Conservation (phyloP, 768 basidiomycete genomes). For the Cystofilobasidium ferigula region DNA sequence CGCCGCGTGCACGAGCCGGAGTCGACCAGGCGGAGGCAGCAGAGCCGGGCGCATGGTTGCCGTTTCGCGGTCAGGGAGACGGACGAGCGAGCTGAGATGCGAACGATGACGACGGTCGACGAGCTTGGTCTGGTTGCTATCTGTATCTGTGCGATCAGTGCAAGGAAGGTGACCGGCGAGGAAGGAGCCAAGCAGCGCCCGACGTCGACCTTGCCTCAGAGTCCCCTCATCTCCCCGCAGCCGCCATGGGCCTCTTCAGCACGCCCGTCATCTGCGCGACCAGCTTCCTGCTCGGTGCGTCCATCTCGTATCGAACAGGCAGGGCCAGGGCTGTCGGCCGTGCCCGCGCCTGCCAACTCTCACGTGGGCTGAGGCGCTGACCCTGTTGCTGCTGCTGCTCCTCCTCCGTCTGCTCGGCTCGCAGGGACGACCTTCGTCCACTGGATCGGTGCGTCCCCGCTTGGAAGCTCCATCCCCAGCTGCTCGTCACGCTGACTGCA, state of each 20-base stretch:
- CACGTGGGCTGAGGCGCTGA: neutral
- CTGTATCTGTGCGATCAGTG: no score
- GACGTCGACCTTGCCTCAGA: neutral
- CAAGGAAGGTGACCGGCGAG: no score
- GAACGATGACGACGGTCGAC: no score
- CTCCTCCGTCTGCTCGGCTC: neutral
- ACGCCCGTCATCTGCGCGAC: conserved; percentile 11
- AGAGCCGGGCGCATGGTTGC: no score
- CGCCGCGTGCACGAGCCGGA: no score
- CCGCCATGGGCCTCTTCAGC: conserved; percentile 10
- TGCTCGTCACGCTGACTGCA: conserved; percentile 37
- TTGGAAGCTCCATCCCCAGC: conserved; percentile 61
- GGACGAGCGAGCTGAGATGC: no score
- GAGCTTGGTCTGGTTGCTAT: no score
- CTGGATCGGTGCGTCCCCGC: conserved; percentile 71
- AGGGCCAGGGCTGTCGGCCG: no score
- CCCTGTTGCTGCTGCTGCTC: neutral
- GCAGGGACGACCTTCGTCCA: conserved; percentile 44
- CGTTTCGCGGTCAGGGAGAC: no score
- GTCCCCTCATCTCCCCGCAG: neutral
- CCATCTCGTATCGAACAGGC: conserved; percentile 65
- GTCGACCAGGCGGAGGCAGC: no score
- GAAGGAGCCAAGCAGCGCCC: no score
- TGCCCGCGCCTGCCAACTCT: no score
- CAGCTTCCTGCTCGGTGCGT: conserved; percentile 37